Percentiles rank a stretch among this genome's conserved stretches.
Evolutionary conservation across 371 early-diverging fungal species (phyloP).

Genomic region (Mortierella sp.): DNA sequence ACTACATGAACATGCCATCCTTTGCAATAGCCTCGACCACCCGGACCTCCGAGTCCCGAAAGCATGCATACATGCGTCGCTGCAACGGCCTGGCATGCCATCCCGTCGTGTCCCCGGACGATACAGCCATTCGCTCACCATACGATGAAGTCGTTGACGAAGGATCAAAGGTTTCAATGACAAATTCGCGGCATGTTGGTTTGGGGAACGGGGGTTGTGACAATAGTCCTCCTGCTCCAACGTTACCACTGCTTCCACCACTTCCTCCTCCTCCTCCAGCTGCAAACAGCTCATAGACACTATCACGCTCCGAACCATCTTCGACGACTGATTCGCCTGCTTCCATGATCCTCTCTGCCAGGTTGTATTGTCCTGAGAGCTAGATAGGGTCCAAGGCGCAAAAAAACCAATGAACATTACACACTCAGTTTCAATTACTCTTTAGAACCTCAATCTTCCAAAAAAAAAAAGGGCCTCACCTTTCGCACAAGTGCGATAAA

Average conservation of each 20-base stretch:
- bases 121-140: constrained; percentile 8
- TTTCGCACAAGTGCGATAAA: constrained; percentile 70
- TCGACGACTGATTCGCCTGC: constrained; percentile 58
- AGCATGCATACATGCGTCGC: constrained; percentile 49
- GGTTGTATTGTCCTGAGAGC: constrained; percentile 72
- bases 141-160: constrained; percentile 5
- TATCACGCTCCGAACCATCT: constrained; percentile 69
- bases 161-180: constrained; percentile 56
- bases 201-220: constrained; percentile 53
- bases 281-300: constrained; percentile 66
- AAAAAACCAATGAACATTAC: constrained; percentile 1
- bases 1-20: constrained; percentile 51
- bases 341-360: constrained; percentile 68
- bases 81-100: constrained; percentile 46
- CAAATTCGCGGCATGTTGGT: constrained; percentile 62
- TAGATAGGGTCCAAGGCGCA: too few relatives aligned
- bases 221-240: constrained; percentile 13
- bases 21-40: constrained; percentile 48
- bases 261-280: constrained; percentile 42
- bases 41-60: constrained; percentile 37
- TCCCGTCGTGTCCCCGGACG: constrained; percentile 24
- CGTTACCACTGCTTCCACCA: constrained; percentile 8
- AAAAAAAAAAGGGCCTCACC: constrained; percentile 42
- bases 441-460: not conserved
- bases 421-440: not conserved